These are phyloP conservation scores for Candida tammaniensis DNA, from an alignment of 805 yeast species.

Conservation along the genomic window DNA sequence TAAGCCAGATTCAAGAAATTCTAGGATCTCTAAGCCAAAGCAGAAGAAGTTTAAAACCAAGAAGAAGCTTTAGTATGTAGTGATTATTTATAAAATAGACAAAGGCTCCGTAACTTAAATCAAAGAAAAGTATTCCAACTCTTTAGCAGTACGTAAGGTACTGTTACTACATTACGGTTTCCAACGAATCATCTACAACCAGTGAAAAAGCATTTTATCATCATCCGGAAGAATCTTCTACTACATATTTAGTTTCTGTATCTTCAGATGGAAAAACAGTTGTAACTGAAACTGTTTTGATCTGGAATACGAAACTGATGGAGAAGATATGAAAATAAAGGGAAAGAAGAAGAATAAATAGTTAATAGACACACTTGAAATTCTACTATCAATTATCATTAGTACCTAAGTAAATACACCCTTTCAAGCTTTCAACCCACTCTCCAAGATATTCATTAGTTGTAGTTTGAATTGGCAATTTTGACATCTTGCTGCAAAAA, in stretches of 20 bases:
- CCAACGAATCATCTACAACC: constrained; percentile 40
- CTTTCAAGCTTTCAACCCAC: too few species aligned
- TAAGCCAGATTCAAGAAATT: constrained; percentile 18
- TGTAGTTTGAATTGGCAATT: too few species aligned
- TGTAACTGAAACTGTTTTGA: constrained; percentile 74
- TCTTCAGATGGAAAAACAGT: constrained; percentile 94
- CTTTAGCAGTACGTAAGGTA: too few species aligned
- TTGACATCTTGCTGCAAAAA: too few species aligned
- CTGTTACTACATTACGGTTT: constrained; percentile 77
- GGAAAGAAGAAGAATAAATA: constrained; percentile 48
- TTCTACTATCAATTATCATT: too few species aligned
- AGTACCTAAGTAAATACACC: too few species aligned
- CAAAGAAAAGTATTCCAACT: too few species aligned
- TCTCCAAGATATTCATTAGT: too few species aligned
- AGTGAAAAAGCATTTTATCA: constrained; percentile 44
- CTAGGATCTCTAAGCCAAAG: constrained; percentile 36
- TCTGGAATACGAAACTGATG: constrained; percentile 75
- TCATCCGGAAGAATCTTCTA: constrained; percentile 31
- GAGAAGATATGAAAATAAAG: constrained; percentile 61
- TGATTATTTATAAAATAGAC: neutral
- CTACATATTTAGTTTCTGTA: constrained; percentile 65
- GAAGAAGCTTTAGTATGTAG: constrained; percentile 47
- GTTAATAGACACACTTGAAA: too few species aligned
- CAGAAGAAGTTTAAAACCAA: constrained; percentile 54
- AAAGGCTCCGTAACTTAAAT: neutral